Base-by-base conservation (phyloP, 768 basidiomycete genomes). In the Panellus pusillus region DNA sequence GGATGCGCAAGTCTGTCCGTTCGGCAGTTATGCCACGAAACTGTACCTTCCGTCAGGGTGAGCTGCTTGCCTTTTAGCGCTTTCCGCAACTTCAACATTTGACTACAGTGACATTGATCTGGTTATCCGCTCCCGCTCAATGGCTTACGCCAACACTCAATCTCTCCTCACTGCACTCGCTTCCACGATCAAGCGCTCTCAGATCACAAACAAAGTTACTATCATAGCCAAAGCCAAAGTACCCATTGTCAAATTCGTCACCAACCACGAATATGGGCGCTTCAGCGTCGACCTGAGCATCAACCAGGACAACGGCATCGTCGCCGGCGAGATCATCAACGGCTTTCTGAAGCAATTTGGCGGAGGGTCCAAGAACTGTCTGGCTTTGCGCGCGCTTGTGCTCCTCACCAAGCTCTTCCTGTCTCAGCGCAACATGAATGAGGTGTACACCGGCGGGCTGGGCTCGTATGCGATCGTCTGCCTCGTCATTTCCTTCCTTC, bases 401-500 rank as follows among this genome's bases (percentile, higher is more conserved):
- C 72, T 98, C 66, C 83, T 96, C 56, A 87, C 90, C 58, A 99
- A 98, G 71, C 81, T 89, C 2, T 98, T 97, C 70, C 77, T 98
- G 49, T 81, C 78, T 60, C 93, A 97, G 66, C 78, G 95, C 37
- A 82, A 83, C 27, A 91, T 98, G 93, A 98, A 99, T 68, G 97
- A 98, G 69, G 96, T 98, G n/a, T 98, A 87, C 68, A 90, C 88
- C 0, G 96, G 97, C 8, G 97, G 97, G 2, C 70, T 99, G 32
- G 95, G 96, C 18, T 93, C 91, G 65, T 98, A 98, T 67, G 86
- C 89, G 61, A 92, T 97, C 54, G 93, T 98, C 50, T 97, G 92
- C 68, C 70, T 99, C 51, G 93, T 89, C 11, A 83, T 98, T 60
- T 92, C 85, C 68, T 99, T 99, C 68, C 75, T 99, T 44, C 97